Evolutionary conservation across 2,329 filamentous ascomycete species (phyloP), one percentile per base, ranked within the genome.

Genomic region (Claviceps purpurea): DNA sequence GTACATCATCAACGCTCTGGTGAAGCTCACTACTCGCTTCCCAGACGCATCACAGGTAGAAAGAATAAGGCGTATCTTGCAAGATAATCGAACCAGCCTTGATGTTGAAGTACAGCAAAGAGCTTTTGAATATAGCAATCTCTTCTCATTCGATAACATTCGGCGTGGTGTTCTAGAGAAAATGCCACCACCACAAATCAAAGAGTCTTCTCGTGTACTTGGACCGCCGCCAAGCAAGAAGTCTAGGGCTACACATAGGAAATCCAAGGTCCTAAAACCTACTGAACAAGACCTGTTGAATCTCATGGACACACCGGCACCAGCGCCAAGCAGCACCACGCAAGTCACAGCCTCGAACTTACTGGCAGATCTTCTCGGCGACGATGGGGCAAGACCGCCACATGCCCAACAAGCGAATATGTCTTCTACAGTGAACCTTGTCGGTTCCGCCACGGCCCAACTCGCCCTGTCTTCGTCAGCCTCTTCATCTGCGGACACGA

Each of bases 111-210:
- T 97, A 24, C 94, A 98, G 67, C 93, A 98, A 68, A 83, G 93
- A 65, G 87, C 91, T 5, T 90, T 95, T 20, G 93, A 98, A 67
- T 98, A 97, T 62, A 81, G 84, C 54, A 97, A 97, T 62, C 75
- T 98, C n/a, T 97, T 98, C 62, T 80, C 81, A 0, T 89, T 89
- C 61, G 90, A 98, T 59, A 76, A 89, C 55, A 87, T 98, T 52
- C 83, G 91, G 51, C 80, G 79, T 54, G 93, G 93, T 53, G 93
- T 98, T 2, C 73, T 98, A 11, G 93, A 98, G 70, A 94, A 93
- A 67, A 98, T 98, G 94, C 93, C 93, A 7, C 81, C 93, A 1
- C 93, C 93, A 8, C 91, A 97, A 67, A 97, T 98, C 62, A 89
- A 91, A 58, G 93, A 98, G 65, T 89, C 95, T 66, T 91, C 93